phyloP scores from a whole-genome alignment of 495 filamentous ascomycete species.

The Friedmanniomyces endolithicus region DNA sequence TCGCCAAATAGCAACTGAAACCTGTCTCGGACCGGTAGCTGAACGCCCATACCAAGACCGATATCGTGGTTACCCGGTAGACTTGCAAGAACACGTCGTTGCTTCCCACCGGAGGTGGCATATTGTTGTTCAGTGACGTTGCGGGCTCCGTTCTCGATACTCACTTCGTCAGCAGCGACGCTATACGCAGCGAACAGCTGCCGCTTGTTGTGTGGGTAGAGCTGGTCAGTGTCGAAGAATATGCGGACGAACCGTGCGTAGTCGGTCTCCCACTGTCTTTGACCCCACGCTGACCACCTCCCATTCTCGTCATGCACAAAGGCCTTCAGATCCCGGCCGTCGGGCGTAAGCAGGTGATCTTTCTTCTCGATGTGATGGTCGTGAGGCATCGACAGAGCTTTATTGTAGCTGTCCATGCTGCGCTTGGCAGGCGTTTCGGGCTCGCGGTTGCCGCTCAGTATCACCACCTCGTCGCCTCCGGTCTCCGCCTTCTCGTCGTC shows the following conservation, averaged over 20 bases:
- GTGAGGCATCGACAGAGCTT: conserved; percentile 7
- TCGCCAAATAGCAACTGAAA: conserved; percentile 85
- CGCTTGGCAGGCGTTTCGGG: conserved; percentile 28
- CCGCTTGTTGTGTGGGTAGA: conserved; percentile 7
- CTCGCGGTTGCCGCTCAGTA: conserved; percentile 14
- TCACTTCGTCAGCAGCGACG: conserved; percentile 5
- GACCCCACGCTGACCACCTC: conserved; percentile 11
- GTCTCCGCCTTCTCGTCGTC: not conserved
- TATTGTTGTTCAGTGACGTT: conserved; percentile 13
- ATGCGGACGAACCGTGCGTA: conserved; percentile 18
- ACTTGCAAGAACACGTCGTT: conserved; percentile 50
- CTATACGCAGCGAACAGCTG: conserved; percentile 11
- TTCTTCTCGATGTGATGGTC: not conserved
- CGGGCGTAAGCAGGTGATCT: not conserved
- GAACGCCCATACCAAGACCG: conserved; percentile 80
- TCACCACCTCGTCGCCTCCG: conserved; percentile 19
- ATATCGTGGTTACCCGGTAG: conserved; percentile 94
- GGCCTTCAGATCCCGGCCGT: conserved; percentile 5
- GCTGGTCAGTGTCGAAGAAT: conserved; percentile 17
- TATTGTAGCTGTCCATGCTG: conserved; percentile 3
- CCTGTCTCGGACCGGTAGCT: conserved; percentile 60
- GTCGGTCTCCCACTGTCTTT: conserved; percentile 19
- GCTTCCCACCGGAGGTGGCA: conserved; percentile 34
- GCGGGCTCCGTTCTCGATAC: conserved; percentile 12
- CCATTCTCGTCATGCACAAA: conserved; percentile 17